Conservation (phyloP, 805 yeast species). For the Barnettozyma californica region DNA sequence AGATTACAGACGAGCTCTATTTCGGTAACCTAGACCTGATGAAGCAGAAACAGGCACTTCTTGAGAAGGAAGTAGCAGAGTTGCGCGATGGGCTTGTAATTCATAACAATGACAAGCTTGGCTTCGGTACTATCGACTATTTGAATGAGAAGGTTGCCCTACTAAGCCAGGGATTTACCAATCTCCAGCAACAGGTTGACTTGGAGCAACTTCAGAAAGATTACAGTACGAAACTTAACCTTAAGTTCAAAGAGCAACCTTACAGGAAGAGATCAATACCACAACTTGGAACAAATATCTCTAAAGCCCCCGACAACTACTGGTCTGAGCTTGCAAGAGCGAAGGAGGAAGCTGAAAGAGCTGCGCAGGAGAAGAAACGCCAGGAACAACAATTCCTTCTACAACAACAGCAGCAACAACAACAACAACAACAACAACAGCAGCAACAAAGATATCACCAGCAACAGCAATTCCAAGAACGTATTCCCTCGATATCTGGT, state of each 20-base stretch:
- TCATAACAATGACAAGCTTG: neutral
- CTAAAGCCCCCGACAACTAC: conserved; percentile 22
- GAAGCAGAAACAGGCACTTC: conserved; percentile 17
- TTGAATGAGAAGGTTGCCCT: conserved; percentile 8
- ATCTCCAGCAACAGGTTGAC: neutral
- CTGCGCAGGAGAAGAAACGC: conserved; percentile 7
- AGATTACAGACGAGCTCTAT: conserved; percentile 19
- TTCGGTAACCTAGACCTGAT: conserved; percentile 22
- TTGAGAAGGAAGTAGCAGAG: conserved; percentile 18
- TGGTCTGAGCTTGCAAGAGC: conserved; percentile 21
- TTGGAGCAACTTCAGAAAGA: conserved; percentile 3
- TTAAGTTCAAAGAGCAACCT: conserved; percentile 2
- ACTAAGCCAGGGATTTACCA: conserved; percentile 11
- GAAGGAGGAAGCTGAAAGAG: conserved; percentile 11
- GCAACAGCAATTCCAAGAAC: neutral
- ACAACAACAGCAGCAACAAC: conserved; percentile 8
- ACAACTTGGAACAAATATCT: conserved; percentile 10
- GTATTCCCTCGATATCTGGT: neutral
- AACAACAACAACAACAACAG: conserved; percentile 5
- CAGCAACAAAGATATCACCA: neutral
- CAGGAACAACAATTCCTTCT: conserved; percentile 3
- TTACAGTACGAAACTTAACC: conserved; percentile 8
- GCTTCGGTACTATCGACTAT: conserved; percentile 1
- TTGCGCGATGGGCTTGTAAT: neutral
- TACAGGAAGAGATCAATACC: conserved; percentile 13